A percentile compares a stretch with the other conserved stretches of the same genome.
Evolutionary conservation across 768 basidiomycete genomes (phyloP).

Genomic region (Scleroderma citrinum): DNA sequence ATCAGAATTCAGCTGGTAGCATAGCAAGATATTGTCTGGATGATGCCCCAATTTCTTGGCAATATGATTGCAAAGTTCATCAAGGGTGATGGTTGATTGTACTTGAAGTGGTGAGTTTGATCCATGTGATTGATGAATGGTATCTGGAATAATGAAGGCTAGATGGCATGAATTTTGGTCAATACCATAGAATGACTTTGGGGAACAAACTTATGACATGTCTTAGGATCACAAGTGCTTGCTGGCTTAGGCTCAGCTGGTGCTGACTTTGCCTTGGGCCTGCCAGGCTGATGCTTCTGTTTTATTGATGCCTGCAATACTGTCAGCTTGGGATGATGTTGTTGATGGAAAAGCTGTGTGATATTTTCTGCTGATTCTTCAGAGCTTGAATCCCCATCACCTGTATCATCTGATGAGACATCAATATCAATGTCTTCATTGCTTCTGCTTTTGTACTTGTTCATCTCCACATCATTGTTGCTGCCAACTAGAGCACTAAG

Average conservation of each 20-base stretch:
- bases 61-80: neutral
- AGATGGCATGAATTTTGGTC: neutral
- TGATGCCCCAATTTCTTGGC: slow-evolving; percentile 1
- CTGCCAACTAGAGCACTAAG: too few relatives aligned
- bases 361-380: too few relatives aligned
- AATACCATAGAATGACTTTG: neutral
- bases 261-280: too few relatives aligned
- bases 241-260: neutral
- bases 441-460: too few relatives aligned
- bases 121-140: neutral
- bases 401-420: too few relatives aligned
- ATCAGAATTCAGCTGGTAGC: slow-evolving; percentile 1
- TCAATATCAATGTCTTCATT: too few relatives aligned
- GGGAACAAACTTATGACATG: neutral
- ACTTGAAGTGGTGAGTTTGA: slow-evolving; percentile 2
- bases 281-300: too few relatives aligned
- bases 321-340: too few relatives aligned
- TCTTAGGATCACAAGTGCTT: slow-evolving; percentile 11
- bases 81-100: neutral
- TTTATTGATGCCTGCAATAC: too few relatives aligned
- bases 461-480: too few relatives aligned
- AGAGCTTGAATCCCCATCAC: too few relatives aligned
- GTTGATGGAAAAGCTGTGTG: too few relatives aligned
- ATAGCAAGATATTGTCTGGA: neutral
- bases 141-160: slow-evolving; percentile 1